A percentile compares a stretch with the other conserved stretches of the same genome.
Conservation (phyloP, 1,284 basidiomycete genomes). For the Rhodotorula sp. region DNA sequence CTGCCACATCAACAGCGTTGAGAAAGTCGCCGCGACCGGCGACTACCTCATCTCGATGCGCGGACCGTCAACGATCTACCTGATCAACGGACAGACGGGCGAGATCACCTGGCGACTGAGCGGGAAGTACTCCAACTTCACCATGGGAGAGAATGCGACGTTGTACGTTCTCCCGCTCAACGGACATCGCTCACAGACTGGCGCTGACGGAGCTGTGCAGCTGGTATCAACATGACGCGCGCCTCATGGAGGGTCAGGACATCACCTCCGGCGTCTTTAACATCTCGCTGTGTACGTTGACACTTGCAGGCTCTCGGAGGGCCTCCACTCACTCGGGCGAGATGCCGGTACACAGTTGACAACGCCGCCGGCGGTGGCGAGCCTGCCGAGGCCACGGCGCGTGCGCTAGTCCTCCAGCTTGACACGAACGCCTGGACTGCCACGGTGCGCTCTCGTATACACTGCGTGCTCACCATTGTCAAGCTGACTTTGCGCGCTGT, state of each 20-base stretch:
- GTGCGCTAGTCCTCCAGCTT: slow-evolving; percentile 46
- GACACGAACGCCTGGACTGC: slow-evolving; percentile 41
- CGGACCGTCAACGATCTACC: slow-evolving; percentile 48
- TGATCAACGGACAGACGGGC: slow-evolving; percentile 45
- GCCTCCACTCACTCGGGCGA: neutral
- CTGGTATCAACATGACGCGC: slow-evolving; percentile 28
- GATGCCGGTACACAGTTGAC: slow-evolving; percentile 44
- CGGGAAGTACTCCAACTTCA: slow-evolving; percentile 46
- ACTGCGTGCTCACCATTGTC: too few species aligned
- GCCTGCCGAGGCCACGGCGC: slow-evolving; percentile 27
- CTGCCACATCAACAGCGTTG: slow-evolving; percentile 48
- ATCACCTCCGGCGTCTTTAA: slow-evolving; percentile 3
- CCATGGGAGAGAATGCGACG: slow-evolving; percentile 35
- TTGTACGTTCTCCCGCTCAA: neutral
- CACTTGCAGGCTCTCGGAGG: slow-evolving; percentile 28
- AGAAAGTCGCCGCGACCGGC: slow-evolving; percentile 46
- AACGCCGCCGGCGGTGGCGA: slow-evolving; percentile 36
- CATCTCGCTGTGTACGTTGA: slow-evolving; percentile 31
- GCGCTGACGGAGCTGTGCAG: neutral
- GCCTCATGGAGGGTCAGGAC: slow-evolving; percentile 14
- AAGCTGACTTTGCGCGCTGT: too few species aligned
- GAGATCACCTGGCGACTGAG: slow-evolving; percentile 48
- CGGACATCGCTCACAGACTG: too few species aligned
- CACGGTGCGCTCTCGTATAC: neutral
- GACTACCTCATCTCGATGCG: slow-evolving; percentile 49